A percentile compares a stretch with the other conserved stretches of the same genome.
Conservation (phyloP, 192 early-diverging fungal species). For the Coemansia sp. region DNA sequence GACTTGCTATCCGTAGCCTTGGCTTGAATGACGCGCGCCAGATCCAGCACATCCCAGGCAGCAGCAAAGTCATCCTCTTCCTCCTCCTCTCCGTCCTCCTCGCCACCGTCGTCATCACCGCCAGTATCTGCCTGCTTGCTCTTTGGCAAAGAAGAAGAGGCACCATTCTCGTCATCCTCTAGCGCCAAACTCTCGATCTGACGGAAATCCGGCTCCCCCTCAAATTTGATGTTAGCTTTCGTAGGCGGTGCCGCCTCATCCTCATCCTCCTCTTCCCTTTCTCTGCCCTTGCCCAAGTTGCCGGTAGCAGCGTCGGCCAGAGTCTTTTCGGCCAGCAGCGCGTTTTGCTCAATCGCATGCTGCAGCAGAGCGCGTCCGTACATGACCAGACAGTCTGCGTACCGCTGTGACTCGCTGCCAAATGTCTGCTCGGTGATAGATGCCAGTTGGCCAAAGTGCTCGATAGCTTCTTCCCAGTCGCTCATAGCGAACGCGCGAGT, state of each 20-base stretch:
- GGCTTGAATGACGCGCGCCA: slow-evolving; percentile 81
- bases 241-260: slow-evolving; percentile 9
- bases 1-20: slow-evolving; percentile 59
- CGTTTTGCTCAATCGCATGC: slow-evolving; percentile 72
- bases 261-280: slow-evolving; percentile 13
- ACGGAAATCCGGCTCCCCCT: slow-evolving; percentile 65
- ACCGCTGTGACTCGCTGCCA: slow-evolving; percentile 63
- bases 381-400: slow-evolving; percentile 72
- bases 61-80: slow-evolving; percentile 67
- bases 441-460: slow-evolving; percentile 71
- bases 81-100: slow-evolving; percentile 50
- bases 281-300: slow-evolving; percentile 21
- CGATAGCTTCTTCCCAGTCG: slow-evolving; percentile 67
- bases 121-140: slow-evolving; percentile 47
- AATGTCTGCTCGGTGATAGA: slow-evolving; percentile 65
- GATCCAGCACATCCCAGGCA: slow-evolving; percentile 85
- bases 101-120: slow-evolving; percentile 25
- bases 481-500: slow-evolving; percentile 65
- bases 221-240: slow-evolving; percentile 66
- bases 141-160: slow-evolving; percentile 30
- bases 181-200: slow-evolving; percentile 34
- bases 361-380: slow-evolving; percentile 79
- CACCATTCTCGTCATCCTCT: slow-evolving; percentile 33
- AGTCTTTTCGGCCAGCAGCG: slow-evolving; percentile 68
- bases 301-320: slow-evolving; percentile 55